phyloP scores from a whole-genome alignment of 164 flowering plant species.

The Annona squamosa region DNA sequence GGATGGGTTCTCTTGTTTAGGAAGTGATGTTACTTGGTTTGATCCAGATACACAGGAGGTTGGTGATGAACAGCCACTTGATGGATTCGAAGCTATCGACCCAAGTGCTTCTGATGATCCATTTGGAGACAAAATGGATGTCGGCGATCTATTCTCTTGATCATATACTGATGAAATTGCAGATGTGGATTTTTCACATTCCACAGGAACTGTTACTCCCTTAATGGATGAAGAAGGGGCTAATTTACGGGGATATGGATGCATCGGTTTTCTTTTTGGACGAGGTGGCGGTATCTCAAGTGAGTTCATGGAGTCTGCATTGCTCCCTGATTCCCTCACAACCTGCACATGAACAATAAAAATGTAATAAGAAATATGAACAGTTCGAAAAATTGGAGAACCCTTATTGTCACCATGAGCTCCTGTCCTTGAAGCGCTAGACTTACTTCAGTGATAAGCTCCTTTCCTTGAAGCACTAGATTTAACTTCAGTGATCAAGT shows the following conservation, averaged over 20 bases:
- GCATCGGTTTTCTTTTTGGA: conserved; percentile 76
- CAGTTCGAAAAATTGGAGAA: conserved; percentile 13
- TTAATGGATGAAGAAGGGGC: conserved; percentile 20
- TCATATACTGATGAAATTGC: conserved; percentile 31
- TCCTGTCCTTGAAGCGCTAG: conserved; percentile 7
- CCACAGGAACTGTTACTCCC: conserved; percentile 15
- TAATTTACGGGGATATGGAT: conserved; percentile 81
- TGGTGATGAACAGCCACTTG: conserved; percentile 36
- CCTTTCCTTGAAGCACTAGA: conserved; percentile 10
- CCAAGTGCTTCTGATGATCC: conserved; percentile 34
- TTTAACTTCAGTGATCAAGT: conserved; percentile 16
- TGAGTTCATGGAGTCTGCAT: conserved; percentile 31
- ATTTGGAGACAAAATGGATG: conserved; percentile 50
- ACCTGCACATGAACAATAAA: conserved; percentile 28
- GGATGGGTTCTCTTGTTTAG: conserved; percentile 18
- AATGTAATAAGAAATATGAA: background rate
- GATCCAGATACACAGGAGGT: conserved; percentile 32
- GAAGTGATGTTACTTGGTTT: background rate
- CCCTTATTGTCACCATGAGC: background rate
- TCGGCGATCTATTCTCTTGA: conserved; percentile 49
- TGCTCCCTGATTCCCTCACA: conserved; percentile 39
- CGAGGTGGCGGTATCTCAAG: conserved; percentile 89
- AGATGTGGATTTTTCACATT: conserved; percentile 29
- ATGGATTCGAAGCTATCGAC: conserved; percentile 30
- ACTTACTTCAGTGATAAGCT: conserved; percentile 17